Evolutionary conservation across 176 grass and related monocot genomes (phyloP), one percentile per base, ranked within the genome.

Genomic region (Alloteropsis semialata): DNA sequence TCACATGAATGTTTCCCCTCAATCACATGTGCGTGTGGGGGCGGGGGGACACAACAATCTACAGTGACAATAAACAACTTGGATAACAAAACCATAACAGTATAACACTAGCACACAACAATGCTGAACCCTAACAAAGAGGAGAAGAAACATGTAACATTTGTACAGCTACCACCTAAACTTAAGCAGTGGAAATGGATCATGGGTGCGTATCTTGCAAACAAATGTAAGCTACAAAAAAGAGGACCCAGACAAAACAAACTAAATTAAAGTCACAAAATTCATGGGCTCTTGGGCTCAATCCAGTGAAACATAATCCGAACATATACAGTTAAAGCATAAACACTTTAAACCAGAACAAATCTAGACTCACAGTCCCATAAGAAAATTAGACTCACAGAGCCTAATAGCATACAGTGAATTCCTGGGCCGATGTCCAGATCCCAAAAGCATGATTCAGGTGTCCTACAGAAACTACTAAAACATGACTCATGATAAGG

Each of bases 181-280:
- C 57, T 87, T 82, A 57, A 68, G 16, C 17, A 68, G 5, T 69
- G 64, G 61, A 76, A 87, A 58, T 79, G 49, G 27, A 49, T 25
- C 16, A 48, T 12, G 32, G 21, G 46, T 76, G 45, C 38, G 14
- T 10, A 72, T 42, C 78, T 73, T 21, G 12, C 8, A 27, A 72
- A 46, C 29, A 73, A 55, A 45, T 60, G 1, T 4, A 38, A 38
- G 53, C n/a, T 55, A 75, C 19, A 65, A 22, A 65, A 34, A 19
- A 27, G 17, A 51, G 32, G 30, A 49, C 29, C 37, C 29, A 82
- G 10, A 37, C 61, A 69, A 17, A 58, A n/a, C n/a, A 14, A 41
- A 39, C 8, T 64, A 39, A 3, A 27, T 18, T 15, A 22, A 5
- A 75, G 14, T 44, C 9, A 57, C 65, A 81, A 22, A 45, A 73